A percentile compares a stretch with the other conserved stretches of the same genome.
Evolutionary conservation across 2,329 filamentous ascomycete genomes (phyloP).

Genomic region (Aureobasidium musti): DNA sequence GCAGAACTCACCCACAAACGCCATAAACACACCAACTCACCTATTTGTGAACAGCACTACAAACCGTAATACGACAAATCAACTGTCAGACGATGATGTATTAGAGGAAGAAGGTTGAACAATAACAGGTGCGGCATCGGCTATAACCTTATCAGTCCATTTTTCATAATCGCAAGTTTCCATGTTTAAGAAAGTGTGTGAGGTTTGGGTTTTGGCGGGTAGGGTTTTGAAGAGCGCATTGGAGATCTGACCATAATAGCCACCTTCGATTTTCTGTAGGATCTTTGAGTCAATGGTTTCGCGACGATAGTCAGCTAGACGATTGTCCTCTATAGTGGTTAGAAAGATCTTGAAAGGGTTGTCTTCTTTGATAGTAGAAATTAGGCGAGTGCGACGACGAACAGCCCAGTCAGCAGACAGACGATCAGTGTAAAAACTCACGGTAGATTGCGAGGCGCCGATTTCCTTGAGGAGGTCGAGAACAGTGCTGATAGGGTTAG

Average conservation of each 20-base stretch:
- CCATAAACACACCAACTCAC: neutral
- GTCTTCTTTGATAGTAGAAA: neutral
- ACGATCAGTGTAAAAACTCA: conserved; percentile 20
- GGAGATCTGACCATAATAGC: neutral
- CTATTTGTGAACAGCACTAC: neutral
- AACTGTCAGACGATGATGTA: neutral
- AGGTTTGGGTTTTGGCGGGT: neutral
- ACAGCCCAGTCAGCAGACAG: neutral
- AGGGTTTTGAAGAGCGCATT: neutral
- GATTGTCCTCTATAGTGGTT: neutral
- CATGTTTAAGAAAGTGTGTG: neutral
- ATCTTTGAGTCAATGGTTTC: conserved; percentile 1
- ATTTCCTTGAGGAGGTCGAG: neutral
- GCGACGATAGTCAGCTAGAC: neutral
- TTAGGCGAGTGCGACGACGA: neutral
- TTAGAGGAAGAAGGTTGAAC: neutral
- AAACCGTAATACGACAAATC: neutral
- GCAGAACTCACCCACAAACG: neutral
- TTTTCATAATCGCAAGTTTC: neutral
- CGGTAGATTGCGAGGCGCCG: neutral
- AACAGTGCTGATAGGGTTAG: neutral
- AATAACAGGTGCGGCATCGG: no score
- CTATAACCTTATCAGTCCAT: neutral
- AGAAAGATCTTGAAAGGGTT: neutral
- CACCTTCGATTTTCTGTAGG: neutral